A percentile compares a stretch with the other conserved stretches of the same genome.
Evolutionary conservation across 352 stramenopile genomes (phyloP).

Genomic region (Pythium periplocum): DNA sequence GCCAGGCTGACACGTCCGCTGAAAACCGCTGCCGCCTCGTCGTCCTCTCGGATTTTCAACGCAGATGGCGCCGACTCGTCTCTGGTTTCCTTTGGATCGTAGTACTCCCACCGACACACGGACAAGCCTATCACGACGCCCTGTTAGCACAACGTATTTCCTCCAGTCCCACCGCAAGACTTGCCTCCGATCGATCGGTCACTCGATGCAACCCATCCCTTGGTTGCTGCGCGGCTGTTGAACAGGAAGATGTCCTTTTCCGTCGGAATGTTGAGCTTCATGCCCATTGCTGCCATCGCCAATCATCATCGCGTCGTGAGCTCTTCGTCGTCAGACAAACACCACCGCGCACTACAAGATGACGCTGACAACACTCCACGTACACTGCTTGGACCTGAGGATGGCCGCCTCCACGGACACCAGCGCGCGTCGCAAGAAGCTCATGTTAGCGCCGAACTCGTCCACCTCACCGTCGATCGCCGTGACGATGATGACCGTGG

Average conservation of each 20-base stretch:
- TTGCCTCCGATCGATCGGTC: slow-evolving; percentile 78
- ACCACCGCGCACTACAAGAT: too few relatives aligned
- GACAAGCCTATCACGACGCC: slow-evolving; percentile 25
- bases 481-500: not conserved
- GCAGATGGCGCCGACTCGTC: slow-evolving; percentile 5
- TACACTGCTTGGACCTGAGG: slow-evolving; percentile 81
- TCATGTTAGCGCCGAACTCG: slow-evolving; percentile 31
- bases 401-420: slow-evolving; percentile 73
- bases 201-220: slow-evolving; percentile 66
- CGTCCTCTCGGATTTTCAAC: slow-evolving; percentile 37
- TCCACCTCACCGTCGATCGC: not conserved
- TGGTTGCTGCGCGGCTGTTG: slow-evolving; percentile 36
- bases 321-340: too few relatives aligned
- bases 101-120: slow-evolving; percentile 67
- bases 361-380: slow-evolving; percentile 2
- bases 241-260: slow-evolving; percentile 82
- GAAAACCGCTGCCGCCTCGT: slow-evolving; percentile 59
- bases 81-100: slow-evolving; percentile 26
- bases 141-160: too few relatives aligned
- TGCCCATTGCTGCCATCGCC: slow-evolving; percentile 41
- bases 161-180: not conserved
- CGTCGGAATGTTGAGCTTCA: slow-evolving; percentile 66
- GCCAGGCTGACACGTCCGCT: slow-evolving; percentile 61
- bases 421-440: slow-evolving; percentile 61
- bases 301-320: too few relatives aligned